Evolutionary conservation across 2,329 filamentous ascomycete genomes (phyloP).

Genomic region (Alternaria dauci): DNA sequence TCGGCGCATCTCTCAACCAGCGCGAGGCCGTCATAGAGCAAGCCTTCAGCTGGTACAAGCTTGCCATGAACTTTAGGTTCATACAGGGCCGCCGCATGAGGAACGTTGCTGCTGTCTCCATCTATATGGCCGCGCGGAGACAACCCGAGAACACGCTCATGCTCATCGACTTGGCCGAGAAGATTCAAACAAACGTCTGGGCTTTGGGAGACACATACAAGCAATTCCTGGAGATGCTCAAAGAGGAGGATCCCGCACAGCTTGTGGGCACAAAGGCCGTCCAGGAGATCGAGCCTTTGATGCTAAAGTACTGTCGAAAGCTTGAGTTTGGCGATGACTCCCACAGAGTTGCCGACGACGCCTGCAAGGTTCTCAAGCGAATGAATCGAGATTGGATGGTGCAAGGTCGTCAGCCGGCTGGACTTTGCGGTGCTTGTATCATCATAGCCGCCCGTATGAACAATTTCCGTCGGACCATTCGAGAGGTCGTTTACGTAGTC

Average conservation of each 20-base stretch:
- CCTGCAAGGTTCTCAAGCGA: slow-evolving; percentile 83
- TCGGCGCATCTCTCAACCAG: slow-evolving; percentile 52
- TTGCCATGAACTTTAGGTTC: slow-evolving; percentile 68
- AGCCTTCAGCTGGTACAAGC: slow-evolving; percentile 55
- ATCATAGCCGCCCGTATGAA: slow-evolving; percentile 97
- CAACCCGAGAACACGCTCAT: slow-evolving; percentile 83
- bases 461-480: slow-evolving; percentile 91
- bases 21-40: slow-evolving; percentile 48
- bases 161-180: slow-evolving; percentile 94
- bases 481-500: slow-evolving; percentile 97
- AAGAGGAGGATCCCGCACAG: slow-evolving; percentile 65
- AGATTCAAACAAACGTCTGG: slow-evolving; percentile 87
- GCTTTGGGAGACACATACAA: slow-evolving; percentile 91
- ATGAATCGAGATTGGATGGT: slow-evolving; percentile 99
- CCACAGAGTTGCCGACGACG: slow-evolving; percentile 85
- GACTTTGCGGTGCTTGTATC: slow-evolving; percentile 91
- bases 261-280: slow-evolving; percentile 62
- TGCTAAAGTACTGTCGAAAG: slow-evolving; percentile 88
- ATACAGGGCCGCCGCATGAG: slow-evolving; percentile 76
- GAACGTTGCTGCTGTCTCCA: slow-evolving; percentile 86
- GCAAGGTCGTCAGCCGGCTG: slow-evolving; percentile 89
- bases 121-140: slow-evolving; percentile 87
- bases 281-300: slow-evolving; percentile 82
- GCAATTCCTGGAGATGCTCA: slow-evolving; percentile 72
- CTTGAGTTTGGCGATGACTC: slow-evolving; percentile 88